A percentile compares a stretch with the other conserved stretches of the same genome.
These are phyloP conservation scores for Pythium rhizo-oryzae DNA, from an alignment of 352 stramenopile genomes.

Conservation along the genomic window DNA sequence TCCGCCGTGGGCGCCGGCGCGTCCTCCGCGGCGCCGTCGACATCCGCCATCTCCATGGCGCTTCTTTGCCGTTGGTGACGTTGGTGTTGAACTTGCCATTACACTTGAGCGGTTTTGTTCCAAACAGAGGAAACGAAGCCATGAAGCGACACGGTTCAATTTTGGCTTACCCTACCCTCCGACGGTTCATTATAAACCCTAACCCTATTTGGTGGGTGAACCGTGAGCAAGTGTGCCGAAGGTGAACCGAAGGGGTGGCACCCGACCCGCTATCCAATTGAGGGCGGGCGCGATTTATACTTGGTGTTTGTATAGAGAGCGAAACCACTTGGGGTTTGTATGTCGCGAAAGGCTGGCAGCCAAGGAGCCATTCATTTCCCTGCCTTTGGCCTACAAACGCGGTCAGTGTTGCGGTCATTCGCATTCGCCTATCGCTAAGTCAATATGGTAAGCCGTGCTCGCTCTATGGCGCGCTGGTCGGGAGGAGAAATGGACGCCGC, in stretches of 20 bases:
- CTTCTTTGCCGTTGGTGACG: not conserved
- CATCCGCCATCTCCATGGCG: conserved; percentile 7
- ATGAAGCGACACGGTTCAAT: conserved; percentile 30
- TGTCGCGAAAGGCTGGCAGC: conserved; percentile 38
- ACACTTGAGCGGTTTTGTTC: not conserved
- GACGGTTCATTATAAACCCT: not conserved
- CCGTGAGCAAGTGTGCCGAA: not conserved
- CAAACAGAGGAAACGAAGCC: not conserved
- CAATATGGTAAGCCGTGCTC: conserved; percentile 80
- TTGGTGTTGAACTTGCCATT: conserved; percentile 3
- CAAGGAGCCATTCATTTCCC: conserved; percentile 88
- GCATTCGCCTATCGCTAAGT: conserved; percentile 90
- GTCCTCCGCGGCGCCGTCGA: not conserved
- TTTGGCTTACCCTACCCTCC: not conserved
- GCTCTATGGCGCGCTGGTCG: not conserved
- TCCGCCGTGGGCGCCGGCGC: not conserved
- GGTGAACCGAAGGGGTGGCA: conserved; percentile 23
- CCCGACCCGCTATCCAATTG: conserved; percentile 31
- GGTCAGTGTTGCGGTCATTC: conserved; percentile 54
- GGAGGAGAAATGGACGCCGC: not conserved
- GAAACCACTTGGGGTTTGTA: conserved; percentile 48
- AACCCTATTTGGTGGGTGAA: conserved; percentile 5
- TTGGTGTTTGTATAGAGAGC: conserved; percentile 43
- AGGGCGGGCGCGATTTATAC: conserved; percentile 2
- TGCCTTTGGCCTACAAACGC: conserved; percentile 28